These are phyloP conservation scores for Pseudonitzschia multistriata DNA, from an alignment of 108 stramenopile species.

Conservation along the genomic window DNA sequence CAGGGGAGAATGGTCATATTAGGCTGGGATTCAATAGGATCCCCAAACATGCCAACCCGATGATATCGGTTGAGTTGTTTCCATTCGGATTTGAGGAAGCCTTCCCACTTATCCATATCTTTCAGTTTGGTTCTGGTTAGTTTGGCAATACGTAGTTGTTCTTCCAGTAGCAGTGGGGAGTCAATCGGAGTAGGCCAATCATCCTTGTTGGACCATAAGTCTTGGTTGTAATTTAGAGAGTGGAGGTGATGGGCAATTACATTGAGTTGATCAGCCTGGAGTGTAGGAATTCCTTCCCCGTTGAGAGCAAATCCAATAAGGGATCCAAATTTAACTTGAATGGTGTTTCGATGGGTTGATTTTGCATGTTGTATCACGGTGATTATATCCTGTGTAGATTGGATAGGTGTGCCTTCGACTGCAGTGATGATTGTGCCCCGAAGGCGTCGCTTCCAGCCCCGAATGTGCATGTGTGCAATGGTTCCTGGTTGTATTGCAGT, in stretches of 20 bases:
- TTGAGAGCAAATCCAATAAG: background rate
- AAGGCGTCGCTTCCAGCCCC: constrained; percentile 4
- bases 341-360: background rate
- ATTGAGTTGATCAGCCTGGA: constrained; percentile 8
- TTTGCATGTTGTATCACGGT: background rate
- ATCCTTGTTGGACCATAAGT: background rate
- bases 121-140: constrained; percentile 12
- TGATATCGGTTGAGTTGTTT: no score
- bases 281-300: constrained; percentile 8
- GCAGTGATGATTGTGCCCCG: background rate
- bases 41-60: background rate
- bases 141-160: background rate
- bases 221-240: background rate
- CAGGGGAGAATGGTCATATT: background rate
- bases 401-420: background rate
- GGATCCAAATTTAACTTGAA: background rate
- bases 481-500: background rate
- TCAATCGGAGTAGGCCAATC: background rate
- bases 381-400: background rate
- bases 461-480: background rate
- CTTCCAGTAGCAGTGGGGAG: background rate
- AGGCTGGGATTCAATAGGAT: background rate
- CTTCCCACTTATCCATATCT: background rate
- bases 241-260: constrained; percentile 12
- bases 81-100: no score